These are phyloP conservation scores for Trametes hirsuta DNA, from an alignment of 1,284 basidiomycete genomes.

Conservation along the genomic window DNA sequence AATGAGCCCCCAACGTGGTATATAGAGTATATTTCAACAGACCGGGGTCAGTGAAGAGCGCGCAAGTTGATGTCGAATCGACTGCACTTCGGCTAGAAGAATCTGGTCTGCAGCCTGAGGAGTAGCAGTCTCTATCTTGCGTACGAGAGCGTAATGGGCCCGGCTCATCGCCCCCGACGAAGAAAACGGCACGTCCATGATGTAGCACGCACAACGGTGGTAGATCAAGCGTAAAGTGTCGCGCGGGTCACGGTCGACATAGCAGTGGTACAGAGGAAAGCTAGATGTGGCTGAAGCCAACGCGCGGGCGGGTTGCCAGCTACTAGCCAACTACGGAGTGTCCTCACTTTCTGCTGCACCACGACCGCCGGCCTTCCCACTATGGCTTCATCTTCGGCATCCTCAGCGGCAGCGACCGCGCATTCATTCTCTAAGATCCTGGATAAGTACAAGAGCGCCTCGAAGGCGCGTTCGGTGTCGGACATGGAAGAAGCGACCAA, in stretches of 20 bases:
- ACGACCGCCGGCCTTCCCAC: slow-evolving; percentile 14
- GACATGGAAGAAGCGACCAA: slow-evolving; percentile 74
- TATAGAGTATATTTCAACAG: slow-evolving; percentile 1
- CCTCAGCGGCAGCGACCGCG: slow-evolving; percentile 47
- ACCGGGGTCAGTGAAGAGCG: slow-evolving; percentile 54
- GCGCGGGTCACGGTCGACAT: background rate
- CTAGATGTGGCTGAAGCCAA: slow-evolving; percentile 10
- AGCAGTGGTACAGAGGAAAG: background rate
- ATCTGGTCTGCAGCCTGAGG: slow-evolving; percentile 59
- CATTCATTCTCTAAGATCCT: slow-evolving; percentile 81
- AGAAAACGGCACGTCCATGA: slow-evolving; percentile 73
- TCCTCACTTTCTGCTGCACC: slow-evolving; percentile 8
- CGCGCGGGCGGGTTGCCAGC: slow-evolving; percentile 14
- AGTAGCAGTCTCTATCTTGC: slow-evolving; percentile 63
- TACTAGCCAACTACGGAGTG: background rate
- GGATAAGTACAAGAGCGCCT: slow-evolving; percentile 70
- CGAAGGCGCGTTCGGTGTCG: slow-evolving; percentile 54
- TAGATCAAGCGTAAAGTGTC: background rate
- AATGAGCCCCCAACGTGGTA: slow-evolving; percentile 18
- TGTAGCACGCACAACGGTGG: background rate
- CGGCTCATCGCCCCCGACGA: slow-evolving; percentile 76
- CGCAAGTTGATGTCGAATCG: slow-evolving; percentile 53
- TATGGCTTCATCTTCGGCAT: slow-evolving; percentile 25
- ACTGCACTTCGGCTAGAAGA: slow-evolving; percentile 58
- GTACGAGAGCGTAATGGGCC: slow-evolving; percentile 71